Base-by-base conservation (phyloP, 352 stramenopile species). In the Thalassiosira gravida region DNA sequence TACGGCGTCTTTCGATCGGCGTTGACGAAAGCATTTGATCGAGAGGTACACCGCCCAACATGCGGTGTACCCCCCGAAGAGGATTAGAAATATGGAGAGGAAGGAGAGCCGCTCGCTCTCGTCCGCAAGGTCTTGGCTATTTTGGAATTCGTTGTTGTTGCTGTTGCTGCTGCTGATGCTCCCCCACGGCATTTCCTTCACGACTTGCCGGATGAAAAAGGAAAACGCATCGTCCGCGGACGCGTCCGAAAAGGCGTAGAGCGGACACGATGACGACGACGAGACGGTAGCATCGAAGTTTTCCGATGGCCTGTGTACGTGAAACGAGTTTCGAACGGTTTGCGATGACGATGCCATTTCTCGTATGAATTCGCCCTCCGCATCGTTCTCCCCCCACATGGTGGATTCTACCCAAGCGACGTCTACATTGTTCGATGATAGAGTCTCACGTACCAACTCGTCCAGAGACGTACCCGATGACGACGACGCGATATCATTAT, bases 1-100 rank as follows among this genome's bases (percentile, higher is more conserved):
- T 16, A 42, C 0, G 20, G 50, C 20, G 3, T 13, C 27, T 61
- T 42, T 16, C 55, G 25, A 3, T 79, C 62, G 24, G n/a, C 18
- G 29, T 24, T 47, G 18, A 3, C 52, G 57, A 22, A 46, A 18
- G 14, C 32, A 27, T 59, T 57, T 79, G n/a, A 72, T 27, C 9
- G 49, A 2, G 7, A 65, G 58, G 35, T 71, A 79, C 2, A 67
- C 3, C 14, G 32, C 18, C 64, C 70, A 79, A 57, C 24, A 59
- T 22, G 29, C 11, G 13, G 62, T 2, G 29, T 57, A 79, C 2
- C 52, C 11, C 20, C 61, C 53, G 13, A 74, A 14, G 16, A 74
- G 11, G 22, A 74, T 79, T 18, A 79, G 20, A 20, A 65, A 13
- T 22, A 79, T 74, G 20, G 70, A 64, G 8, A 73, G 44, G 52